These are phyloP conservation scores for Calendula officinalis DNA, from an alignment of 129 eudicot genomes.

Conservation along the genomic window DNA sequence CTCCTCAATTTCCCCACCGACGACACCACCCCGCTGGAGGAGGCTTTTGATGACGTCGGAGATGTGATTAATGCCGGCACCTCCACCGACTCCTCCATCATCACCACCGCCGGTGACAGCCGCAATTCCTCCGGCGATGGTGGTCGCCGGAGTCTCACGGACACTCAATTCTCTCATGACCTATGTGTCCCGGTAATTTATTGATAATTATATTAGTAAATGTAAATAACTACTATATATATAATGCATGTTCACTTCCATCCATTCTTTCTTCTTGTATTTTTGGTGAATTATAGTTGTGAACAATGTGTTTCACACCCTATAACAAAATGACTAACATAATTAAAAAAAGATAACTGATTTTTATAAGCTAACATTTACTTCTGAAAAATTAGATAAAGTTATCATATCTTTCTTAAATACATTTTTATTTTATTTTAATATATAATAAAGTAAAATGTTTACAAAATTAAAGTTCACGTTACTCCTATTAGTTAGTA, in stretches of 20 bases:
- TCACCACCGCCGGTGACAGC: slow-evolving; percentile 48
- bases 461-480: slow-evolving; percentile 21
- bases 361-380: no score
- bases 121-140: slow-evolving; percentile 56
- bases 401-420: no score
- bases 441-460: slow-evolving; percentile 6
- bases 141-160: slow-evolving; percentile 39
- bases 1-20: slow-evolving; percentile 79
- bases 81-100: slow-evolving; percentile 39
- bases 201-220: neutral
- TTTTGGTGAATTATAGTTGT: neutral
- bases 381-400: no score
- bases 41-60: slow-evolving; percentile 10
- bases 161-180: slow-evolving; percentile 57
- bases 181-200: slow-evolving; percentile 66
- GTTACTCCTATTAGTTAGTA: neutral
- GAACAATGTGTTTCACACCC: no score
- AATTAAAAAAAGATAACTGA: no score
- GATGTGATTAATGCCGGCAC: slow-evolving; percentile 12
- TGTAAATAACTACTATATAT: no score
- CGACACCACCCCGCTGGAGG: slow-evolving; percentile 29
- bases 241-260: neutral
- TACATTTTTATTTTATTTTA: no score
- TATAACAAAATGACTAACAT: no score
- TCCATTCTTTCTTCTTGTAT: neutral